Evolutionary conservation across 768 basidiomycete species (phyloP).

Genomic region (Suillus spraguei): DNA sequence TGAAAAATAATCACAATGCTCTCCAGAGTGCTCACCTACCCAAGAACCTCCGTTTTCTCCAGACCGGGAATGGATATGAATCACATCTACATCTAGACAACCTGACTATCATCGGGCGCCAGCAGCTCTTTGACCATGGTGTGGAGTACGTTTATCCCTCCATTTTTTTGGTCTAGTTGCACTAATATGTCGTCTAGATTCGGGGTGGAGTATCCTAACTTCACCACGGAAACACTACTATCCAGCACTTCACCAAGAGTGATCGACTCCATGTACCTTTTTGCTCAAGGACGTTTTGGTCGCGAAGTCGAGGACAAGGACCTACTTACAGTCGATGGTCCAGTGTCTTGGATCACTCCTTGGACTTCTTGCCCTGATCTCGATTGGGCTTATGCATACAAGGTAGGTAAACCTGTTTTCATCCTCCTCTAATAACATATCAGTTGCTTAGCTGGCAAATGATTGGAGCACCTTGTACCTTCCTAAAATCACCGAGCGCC

Average conservation of each 20-base stretch:
- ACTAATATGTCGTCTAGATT: slow-evolving; percentile 16
- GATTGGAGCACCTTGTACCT: slow-evolving; percentile 39
- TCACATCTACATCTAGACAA: slow-evolving; percentile 36
- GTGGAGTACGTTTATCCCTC: slow-evolving; percentile 30
- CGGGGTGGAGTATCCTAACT: slow-evolving; percentile 23
- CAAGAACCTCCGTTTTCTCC: slow-evolving; percentile 35
- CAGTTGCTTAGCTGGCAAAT: slow-evolving; percentile 19
- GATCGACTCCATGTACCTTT: slow-evolving; percentile 44
- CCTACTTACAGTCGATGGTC: slow-evolving; percentile 32
- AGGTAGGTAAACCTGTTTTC: not conserved
- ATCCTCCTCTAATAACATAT: slow-evolving; percentile 1
- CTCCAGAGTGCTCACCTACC: slow-evolving; percentile 35
- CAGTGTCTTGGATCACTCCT: slow-evolving; percentile 44
- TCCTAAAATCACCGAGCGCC: slow-evolving; percentile 36
- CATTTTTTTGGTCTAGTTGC: not conserved
- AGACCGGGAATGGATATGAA: slow-evolving; percentile 34
- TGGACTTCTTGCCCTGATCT: slow-evolving; percentile 37
- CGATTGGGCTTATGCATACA: slow-evolving; percentile 13
- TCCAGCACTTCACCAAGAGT: slow-evolving; percentile 27
- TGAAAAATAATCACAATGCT: slow-evolving; percentile 26
- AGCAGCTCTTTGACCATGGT: slow-evolving; percentile 43
- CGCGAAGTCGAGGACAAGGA: slow-evolving; percentile 27
- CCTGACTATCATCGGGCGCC: slow-evolving; percentile 39
- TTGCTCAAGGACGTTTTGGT: slow-evolving; percentile 42
- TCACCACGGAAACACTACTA: slow-evolving; percentile 21